A percentile compares a stretch with the other conserved stretches of the same genome.
Evolutionary conservation across 306 rosid genomes (phyloP).

Genomic region (Pyrus pyrifolia): DNA sequence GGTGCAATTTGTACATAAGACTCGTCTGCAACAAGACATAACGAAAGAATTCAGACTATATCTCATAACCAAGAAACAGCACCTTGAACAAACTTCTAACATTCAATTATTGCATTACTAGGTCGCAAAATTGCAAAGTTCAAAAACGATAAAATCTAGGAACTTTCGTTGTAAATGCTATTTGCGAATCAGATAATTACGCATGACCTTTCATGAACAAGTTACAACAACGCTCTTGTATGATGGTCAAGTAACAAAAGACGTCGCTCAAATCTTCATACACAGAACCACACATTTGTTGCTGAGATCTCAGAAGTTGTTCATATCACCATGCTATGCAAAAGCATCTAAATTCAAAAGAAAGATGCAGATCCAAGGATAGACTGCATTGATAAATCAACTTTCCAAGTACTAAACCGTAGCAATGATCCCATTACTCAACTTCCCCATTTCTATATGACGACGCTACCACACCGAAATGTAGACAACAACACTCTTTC

Average conservation of each 20-base stretch:
- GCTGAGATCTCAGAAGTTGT: background rate
- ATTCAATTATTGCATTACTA: background rate
- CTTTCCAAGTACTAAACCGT: background rate
- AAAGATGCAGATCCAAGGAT: background rate
- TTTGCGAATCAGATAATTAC: background rate
- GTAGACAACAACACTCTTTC: background rate
- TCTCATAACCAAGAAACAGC: background rate
- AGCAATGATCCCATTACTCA: background rate
- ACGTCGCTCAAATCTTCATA: background rate
- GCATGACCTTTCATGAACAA: background rate
- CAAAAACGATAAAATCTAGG: background rate
- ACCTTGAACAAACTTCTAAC: background rate
- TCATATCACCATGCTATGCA: background rate
- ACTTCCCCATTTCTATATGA: background rate
- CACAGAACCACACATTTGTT: background rate
- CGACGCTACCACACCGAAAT: background rate
- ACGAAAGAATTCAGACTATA: background rate
- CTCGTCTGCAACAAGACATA: constrained; percentile 56
- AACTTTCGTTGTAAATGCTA: background rate
- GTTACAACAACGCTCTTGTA: background rate
- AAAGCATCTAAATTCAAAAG: background rate
- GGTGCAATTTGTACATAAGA: constrained; percentile 76
- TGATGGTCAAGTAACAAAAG: background rate
- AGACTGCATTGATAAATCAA: background rate
- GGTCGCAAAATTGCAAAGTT: background rate